phyloP scores from a whole-genome alignment of 257 asterid genomes.

The Ligustrum vulgare region DNA sequence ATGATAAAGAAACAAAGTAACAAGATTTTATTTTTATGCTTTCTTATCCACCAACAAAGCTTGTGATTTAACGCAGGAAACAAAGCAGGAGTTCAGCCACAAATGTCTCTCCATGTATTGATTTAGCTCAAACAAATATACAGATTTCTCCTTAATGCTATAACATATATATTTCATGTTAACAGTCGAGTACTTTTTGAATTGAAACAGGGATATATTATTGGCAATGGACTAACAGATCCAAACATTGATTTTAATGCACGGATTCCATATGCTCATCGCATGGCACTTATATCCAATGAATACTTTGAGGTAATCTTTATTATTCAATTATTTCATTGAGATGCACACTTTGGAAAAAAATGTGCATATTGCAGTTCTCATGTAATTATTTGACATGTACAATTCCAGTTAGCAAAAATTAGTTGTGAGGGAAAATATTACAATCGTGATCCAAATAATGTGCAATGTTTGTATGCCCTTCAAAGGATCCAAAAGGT shows the following conservation, averaged over 20 bases:
- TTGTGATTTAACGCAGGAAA: slow-evolving; percentile 27
- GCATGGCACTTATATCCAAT: too few relatives aligned
- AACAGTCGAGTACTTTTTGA: neutral
- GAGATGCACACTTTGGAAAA: too few relatives aligned
- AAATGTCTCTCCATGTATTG: slow-evolving; percentile 38
- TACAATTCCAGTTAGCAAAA: neutral
- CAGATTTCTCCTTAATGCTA: neutral
- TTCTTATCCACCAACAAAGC: too few relatives aligned
- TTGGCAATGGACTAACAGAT: too few relatives aligned
- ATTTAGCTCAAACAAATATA: neutral
- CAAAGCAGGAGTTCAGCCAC: slow-evolving; percentile 34
- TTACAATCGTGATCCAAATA: too few relatives aligned
- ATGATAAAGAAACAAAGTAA: neutral
- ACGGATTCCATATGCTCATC: too few relatives aligned
- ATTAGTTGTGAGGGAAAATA: too few relatives aligned
- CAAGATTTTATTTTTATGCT: too few relatives aligned
- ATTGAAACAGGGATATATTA: neutral
- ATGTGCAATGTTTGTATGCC: too few relatives aligned
- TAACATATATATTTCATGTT: neutral
- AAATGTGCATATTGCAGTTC: neutral
- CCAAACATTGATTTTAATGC: too few relatives aligned
- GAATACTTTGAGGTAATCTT: slow-evolving; percentile 21
- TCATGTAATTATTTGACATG: neutral
- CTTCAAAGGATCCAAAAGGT: too few relatives aligned
- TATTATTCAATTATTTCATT: neutral